Percentiles rank a stretch among this genome's conserved stretches.
These are phyloP conservation scores for Aspergillus bridgeri DNA, from an alignment of 495 filamentous ascomycete genomes.

Conservation along the genomic window DNA sequence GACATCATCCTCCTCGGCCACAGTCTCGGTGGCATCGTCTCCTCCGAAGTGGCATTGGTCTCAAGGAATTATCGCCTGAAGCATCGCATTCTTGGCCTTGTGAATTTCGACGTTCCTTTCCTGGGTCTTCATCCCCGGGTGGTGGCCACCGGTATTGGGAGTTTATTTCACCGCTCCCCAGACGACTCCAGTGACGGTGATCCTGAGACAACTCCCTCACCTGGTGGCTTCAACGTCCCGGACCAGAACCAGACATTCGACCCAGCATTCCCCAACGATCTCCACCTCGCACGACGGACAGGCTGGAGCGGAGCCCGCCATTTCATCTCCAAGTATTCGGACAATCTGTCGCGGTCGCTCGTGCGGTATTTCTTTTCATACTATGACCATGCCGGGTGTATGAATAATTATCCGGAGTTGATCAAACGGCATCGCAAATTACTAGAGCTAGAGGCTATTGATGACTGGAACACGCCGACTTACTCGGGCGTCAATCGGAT, in stretches of 20 bases:
- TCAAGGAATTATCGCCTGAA: conserved; percentile 29
- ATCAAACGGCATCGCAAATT: conserved; percentile 65
- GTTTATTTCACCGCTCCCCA: conserved; percentile 62
- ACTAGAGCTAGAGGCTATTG: conserved; percentile 64
- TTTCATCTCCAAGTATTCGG: conserved; percentile 76
- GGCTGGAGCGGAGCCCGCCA: conserved; percentile 65
- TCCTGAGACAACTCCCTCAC: not conserved
- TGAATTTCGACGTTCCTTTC: conserved; percentile 86
- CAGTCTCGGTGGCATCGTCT: conserved; percentile 83
- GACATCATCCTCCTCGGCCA: conserved; percentile 86
- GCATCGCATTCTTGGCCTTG: conserved; percentile 77
- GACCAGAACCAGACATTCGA: conserved; percentile 47
- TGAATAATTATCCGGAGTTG: conserved; percentile 72
- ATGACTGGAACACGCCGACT: conserved; percentile 19
- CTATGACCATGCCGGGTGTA: conserved; percentile 74
- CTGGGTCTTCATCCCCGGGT: conserved; percentile 88
- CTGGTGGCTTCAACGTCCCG: conserved; percentile 17
- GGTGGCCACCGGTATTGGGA: conserved; percentile 71
- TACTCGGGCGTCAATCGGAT: conserved; percentile 45
- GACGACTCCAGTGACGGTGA: conserved; percentile 33
- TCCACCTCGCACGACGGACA: conserved; percentile 57
- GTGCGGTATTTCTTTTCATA: conserved; percentile 73
- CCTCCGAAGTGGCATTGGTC: conserved; percentile 73
- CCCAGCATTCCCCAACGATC: conserved; percentile 70
- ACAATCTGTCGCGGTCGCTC: conserved; percentile 64